These are phyloP conservation scores for Volvox carteri DNA, from an alignment of 163 green algal species.

Conservation along the genomic window DNA sequence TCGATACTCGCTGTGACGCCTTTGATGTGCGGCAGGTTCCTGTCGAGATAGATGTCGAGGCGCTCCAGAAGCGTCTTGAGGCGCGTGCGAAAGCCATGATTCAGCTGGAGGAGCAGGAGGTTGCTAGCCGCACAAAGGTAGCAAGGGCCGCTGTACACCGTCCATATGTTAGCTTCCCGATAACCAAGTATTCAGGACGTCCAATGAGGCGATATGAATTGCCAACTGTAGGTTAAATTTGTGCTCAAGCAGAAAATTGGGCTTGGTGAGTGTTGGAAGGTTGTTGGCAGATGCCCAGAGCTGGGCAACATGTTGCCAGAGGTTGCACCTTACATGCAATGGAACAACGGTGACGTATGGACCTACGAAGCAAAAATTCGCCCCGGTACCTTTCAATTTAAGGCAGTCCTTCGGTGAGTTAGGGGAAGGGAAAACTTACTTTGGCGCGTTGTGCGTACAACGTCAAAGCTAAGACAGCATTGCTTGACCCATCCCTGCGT, in stretches of 20 bases:
- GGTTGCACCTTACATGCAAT: conserved; percentile 53
- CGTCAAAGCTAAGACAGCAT: no score
- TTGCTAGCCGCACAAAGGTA: conserved; percentile 27
- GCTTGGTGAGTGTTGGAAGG: conserved; percentile 69
- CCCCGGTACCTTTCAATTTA: conserved; percentile 22
- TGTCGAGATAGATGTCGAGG: conserved; percentile 43
- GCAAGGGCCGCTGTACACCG: not conserved
- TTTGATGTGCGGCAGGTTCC: not conserved
- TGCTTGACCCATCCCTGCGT: no score
- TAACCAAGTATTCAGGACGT: not conserved
- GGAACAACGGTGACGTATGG: conserved; percentile 53
- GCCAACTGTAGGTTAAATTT: conserved; percentile 69
- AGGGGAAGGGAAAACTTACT: no score
- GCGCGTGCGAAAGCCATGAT: conserved; percentile 57
- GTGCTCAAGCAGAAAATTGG: conserved; percentile 50
- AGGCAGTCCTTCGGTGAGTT: conserved; percentile 45
- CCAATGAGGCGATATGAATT: no score
- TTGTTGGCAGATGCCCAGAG: conserved; percentile 57
- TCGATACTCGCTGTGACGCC: not conserved
- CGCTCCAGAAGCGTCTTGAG: conserved; percentile 52
- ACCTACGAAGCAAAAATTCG: conserved; percentile 44
- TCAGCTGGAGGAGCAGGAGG: conserved; percentile 58
- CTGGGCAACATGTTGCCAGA: conserved; percentile 64
- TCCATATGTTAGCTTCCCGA: not conserved
- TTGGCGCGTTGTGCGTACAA: not conserved